Evolutionary conservation across 257 asterid genomes (phyloP), one percentile per base, ranked within the genome.

Genomic region (Nicotiana otophora): DNA sequence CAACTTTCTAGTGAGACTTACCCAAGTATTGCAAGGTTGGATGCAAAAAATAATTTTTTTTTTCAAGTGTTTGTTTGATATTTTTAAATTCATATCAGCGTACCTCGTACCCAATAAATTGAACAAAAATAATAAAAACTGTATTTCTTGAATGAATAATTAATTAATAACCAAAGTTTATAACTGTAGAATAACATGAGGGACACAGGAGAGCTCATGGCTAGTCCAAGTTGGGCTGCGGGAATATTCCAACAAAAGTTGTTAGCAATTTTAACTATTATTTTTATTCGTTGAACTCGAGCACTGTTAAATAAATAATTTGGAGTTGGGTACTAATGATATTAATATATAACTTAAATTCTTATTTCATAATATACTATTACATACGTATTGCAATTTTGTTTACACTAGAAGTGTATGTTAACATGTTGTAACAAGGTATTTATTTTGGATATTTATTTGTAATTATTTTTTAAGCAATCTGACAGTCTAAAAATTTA

Each of bases 211-310:
- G 57, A 55, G 19, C 7, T 26, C 19, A 63, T 39, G 53, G 57
- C 33, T 51, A 12, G 78, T 72, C 78, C 78, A 72, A 72, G 12
- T 72, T 72, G 60, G 78, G 60, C 60, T 46, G 78, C 78, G 33
- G 60, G 78, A 72, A 72, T 42, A n/a, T 46, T 72, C 60, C 78
- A 72, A 42, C 36, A 46, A n/a, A 39, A 69, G 36, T 70, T 70
- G 60, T 60, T n/a, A 11, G 4, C 78, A 39, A 70, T 70, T 70
- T 70, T 70, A 30, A 70, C 34, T 36, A 10, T 55, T 55, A 55
- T 66, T 31, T 15, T 7, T 28, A 65, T 30, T 2, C 31, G 20
- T 66, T 31, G 33, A 31, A 31, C 33, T 31, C 33, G 3, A 31
- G 33, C 33, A 31, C 3, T 31, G 33, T 30, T 30, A 64, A 64